Conservation (phyloP, 441 rosid genomes). For the Manihot esculenta region DNA sequence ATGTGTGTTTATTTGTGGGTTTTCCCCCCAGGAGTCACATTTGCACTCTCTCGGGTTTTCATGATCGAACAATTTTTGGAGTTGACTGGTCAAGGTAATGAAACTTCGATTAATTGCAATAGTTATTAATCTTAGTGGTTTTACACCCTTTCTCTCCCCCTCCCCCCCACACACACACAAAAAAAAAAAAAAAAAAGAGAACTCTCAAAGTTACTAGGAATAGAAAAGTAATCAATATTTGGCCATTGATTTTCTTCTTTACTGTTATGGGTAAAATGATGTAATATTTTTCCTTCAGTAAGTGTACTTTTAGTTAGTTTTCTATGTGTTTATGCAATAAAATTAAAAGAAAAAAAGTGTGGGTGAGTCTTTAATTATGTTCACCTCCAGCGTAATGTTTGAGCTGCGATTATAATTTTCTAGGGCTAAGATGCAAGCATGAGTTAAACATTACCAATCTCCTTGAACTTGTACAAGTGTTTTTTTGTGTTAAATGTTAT, state of each 20-base stretch:
- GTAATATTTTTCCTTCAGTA: too few relatives aligned
- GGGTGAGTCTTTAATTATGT: too few relatives aligned
- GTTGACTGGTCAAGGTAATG: slow-evolving; percentile 93
- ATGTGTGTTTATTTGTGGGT: not conserved
- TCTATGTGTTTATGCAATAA: too few relatives aligned
- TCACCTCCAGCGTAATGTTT: not conserved
- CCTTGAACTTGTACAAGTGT: not conserved
- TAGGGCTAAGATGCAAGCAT: not conserved
- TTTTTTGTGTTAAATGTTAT: not conserved
- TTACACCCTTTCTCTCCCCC: not conserved
- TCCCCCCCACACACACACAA: too few relatives aligned
- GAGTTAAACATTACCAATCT: not conserved
- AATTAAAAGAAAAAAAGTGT: too few relatives aligned
- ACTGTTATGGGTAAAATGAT: too few relatives aligned
- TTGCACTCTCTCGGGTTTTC: slow-evolving; percentile 88
- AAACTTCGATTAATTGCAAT: slow-evolving; percentile 10
- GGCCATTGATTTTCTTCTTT: not conserved
- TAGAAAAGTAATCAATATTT: not conserved
- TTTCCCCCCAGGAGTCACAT: slow-evolving; percentile 66
- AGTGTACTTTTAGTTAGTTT: too few relatives aligned
- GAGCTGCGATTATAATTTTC: not conserved
- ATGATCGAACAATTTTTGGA: slow-evolving; percentile 88
- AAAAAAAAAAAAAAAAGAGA: too few relatives aligned
- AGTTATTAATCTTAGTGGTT: slow-evolving; percentile 5
- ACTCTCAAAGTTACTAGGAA: not conserved